These are phyloP conservation scores for Rhodosporidiobolus sp. DNA, from an alignment of 768 basidiomycete genomes.

Conservation along the genomic window DNA sequence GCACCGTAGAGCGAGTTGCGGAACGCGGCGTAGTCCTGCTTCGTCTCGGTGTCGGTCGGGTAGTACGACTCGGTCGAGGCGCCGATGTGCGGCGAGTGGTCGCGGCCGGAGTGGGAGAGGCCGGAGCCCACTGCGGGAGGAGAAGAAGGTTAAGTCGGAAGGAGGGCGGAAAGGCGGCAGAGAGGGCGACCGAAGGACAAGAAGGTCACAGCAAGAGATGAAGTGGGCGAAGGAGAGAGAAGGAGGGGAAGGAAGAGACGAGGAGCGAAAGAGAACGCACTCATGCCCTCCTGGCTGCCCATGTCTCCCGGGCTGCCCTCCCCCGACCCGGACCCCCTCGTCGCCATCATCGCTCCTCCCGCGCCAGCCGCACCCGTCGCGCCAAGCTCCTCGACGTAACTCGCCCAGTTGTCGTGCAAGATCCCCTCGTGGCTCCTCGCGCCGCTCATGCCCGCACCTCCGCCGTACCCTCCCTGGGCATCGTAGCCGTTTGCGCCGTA, in stretches of 20 bases:
- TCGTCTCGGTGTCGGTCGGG: background rate
- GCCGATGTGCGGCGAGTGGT: constrained; percentile 15
- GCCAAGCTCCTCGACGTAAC: constrained; percentile 16
- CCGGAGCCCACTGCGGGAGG: constrained; percentile 18
- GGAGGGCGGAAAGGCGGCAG: background rate
- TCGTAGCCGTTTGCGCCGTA: background rate
- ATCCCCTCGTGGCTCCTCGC: constrained; percentile 31
- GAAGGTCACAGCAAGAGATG: too few relatives aligned
- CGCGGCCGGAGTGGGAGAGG: constrained; percentile 12
- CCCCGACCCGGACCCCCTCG: background rate
- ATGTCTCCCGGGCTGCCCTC: background rate
- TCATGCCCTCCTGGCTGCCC: constrained; percentile 23
- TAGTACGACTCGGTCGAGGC: constrained; percentile 27
- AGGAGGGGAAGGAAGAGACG: background rate
- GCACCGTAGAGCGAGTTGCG: constrained; percentile 27
- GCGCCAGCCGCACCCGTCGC: constrained; percentile 8
- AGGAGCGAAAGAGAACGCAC: constrained; percentile 11
- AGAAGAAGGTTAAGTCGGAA: background rate
- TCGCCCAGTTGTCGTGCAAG: constrained; percentile 30
- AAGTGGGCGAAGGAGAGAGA: too few relatives aligned
- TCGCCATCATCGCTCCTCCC: background rate
- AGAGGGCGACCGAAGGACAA: background rate
- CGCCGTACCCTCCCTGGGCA: background rate
- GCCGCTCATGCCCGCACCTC: background rate
- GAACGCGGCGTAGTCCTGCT: constrained; percentile 1